These are phyloP conservation scores for Petunia secreta DNA, from an alignment of 257 asterid genomes.

Conservation along the genomic window DNA sequence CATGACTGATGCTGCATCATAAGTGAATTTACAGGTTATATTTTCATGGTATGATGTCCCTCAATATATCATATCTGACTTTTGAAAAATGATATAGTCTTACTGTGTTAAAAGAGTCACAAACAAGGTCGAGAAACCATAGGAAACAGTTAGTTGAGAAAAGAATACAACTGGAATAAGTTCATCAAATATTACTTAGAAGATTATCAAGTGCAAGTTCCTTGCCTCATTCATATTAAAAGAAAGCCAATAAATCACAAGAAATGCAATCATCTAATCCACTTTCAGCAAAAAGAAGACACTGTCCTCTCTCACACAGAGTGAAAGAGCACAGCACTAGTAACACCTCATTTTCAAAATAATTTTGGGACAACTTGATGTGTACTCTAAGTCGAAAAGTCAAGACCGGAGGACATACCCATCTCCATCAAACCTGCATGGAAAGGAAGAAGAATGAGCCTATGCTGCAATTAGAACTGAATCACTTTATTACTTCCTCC, in stretches of 20 bases:
- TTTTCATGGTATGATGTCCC: neutral
- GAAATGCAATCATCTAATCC: neutral
- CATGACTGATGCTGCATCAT: neutral
- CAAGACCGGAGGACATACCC: slow-evolving; percentile 62
- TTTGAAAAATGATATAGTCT: neutral
- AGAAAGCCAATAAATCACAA: neutral
- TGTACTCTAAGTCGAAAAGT: slow-evolving; percentile 5
- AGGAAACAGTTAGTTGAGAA: neutral
- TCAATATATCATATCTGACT: neutral
- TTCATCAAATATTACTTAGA: neutral
- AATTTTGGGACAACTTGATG: neutral
- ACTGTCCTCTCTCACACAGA: neutral
- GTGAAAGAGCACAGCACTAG: neutral
- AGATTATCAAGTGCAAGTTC: neutral
- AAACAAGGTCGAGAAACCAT: neutral
- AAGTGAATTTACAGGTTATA: neutral
- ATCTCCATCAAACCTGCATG: slow-evolving; percentile 98
- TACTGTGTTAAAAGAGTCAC: neutral
- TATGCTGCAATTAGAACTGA: neutral
- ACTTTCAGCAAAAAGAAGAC: slow-evolving; percentile 1
- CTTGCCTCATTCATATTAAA: neutral
- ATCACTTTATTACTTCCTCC: neutral
- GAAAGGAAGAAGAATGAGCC: slow-evolving; percentile 30
- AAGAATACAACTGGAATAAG: neutral
- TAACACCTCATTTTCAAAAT: neutral